These are phyloP conservation scores for Cylindrotheca fusiformis DNA, from an alignment of 108 stramenopile species.

Conservation along the genomic window DNA sequence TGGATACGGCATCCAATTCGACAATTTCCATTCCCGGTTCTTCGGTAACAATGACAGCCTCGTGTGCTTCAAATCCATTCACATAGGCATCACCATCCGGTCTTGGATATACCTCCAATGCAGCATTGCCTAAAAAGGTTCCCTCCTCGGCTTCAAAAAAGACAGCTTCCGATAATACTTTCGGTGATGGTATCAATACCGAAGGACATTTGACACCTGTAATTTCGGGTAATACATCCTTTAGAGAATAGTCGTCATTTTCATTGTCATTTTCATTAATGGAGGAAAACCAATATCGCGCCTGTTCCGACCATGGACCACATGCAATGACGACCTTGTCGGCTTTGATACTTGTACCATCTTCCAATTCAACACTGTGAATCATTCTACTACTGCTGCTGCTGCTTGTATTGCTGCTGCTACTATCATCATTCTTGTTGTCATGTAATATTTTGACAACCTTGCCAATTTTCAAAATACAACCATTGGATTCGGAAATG, in stretches of 20 bases:
- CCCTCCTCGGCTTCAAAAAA: slow-evolving; percentile 35
- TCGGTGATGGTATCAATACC: slow-evolving; percentile 32
- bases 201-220: slow-evolving; percentile 56
- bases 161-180: slow-evolving; percentile 44
- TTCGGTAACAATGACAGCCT: slow-evolving; percentile 34
- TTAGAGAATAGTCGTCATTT: no score
- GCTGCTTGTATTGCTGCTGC: neutral
- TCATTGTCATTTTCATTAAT: slow-evolving; percentile 4
- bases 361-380: slow-evolving; percentile 37
- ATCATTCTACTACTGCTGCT: neutral
- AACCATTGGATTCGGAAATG: slow-evolving; percentile 32
- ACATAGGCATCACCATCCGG: slow-evolving; percentile 58
- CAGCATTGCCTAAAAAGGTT: slow-evolving; percentile 21
- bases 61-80: slow-evolving; percentile 49
- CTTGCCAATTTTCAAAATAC: slow-evolving; percentile 35
- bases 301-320: slow-evolving; percentile 57
- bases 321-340: slow-evolving; percentile 53
- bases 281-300: slow-evolving; percentile 35
- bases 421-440: slow-evolving; percentile 6
- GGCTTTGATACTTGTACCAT: slow-evolving; percentile 39
- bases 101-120: slow-evolving; percentile 63
- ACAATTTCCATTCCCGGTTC: slow-evolving; percentile 46
- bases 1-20: slow-evolving; percentile 25
- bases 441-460: slow-evolving; percentile 24
- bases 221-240: slow-evolving; percentile 27